Evolutionary conservation across 306 rosid genomes (phyloP).

Genomic region (Astragalus glycyphyllos): DNA sequence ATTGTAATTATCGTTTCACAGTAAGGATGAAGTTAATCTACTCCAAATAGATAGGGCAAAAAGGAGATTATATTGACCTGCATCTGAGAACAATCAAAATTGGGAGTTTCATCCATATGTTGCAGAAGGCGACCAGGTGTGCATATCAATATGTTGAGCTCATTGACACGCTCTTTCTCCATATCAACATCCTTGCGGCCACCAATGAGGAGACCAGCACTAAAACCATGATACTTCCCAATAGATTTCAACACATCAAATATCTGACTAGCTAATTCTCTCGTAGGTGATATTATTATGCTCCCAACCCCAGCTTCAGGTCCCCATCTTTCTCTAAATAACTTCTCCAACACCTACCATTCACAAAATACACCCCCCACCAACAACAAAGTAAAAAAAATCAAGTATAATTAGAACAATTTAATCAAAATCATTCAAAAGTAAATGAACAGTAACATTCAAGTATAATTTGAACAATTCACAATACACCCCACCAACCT

Average conservation of each 20-base stretch:
- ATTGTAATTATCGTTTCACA: slow-evolving; percentile 26
- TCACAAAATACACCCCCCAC: slow-evolving; percentile 37
- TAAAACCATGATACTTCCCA: slow-evolving; percentile 78
- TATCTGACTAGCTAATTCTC: slow-evolving; percentile 82
- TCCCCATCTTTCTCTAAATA: slow-evolving; percentile 80
- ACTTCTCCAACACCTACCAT: slow-evolving; percentile 80
- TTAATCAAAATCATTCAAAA: slow-evolving; percentile 13
- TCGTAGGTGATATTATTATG: slow-evolving; percentile 85
- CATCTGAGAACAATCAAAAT: slow-evolving; percentile 88
- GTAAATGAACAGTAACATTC: not conserved
- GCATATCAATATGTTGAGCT: slow-evolving; percentile 83
- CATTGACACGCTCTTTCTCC: slow-evolving; percentile 77
- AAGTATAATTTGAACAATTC: not conserved
- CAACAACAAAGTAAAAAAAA: not conserved
- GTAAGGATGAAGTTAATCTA: not conserved
- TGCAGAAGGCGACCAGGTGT: slow-evolving; percentile 95
- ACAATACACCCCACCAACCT: too few relatives aligned
- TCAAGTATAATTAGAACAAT: not conserved
- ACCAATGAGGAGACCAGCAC: slow-evolving; percentile 97
- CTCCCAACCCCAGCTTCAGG: slow-evolving; percentile 88
- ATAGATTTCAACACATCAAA: slow-evolving; percentile 74
- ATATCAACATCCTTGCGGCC: slow-evolving; percentile 75
- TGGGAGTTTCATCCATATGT: slow-evolving; percentile 94
- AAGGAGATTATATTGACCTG: slow-evolving; percentile 60
- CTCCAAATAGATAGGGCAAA: not conserved